Evolutionary conservation across 345 rosid species (phyloP).

Genomic region (Populus ilicifolia): DNA sequence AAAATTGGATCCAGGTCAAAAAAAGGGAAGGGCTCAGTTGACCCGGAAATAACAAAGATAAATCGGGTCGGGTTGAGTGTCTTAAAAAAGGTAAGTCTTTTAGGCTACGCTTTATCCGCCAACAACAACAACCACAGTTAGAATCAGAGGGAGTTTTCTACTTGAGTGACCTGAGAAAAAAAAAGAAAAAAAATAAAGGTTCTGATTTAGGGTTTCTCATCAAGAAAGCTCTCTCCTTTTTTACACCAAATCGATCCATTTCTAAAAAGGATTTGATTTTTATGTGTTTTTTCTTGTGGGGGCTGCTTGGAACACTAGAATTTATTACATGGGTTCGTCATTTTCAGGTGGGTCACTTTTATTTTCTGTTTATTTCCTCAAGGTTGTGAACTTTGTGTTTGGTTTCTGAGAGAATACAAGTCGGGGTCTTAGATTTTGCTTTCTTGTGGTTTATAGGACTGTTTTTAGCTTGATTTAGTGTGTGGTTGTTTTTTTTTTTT

Average conservation of each 20-base stretch:
- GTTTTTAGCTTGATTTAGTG: neutral
- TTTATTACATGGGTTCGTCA: constrained; percentile 35
- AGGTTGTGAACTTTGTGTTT: constrained; percentile 7
- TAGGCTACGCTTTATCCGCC: constrained; percentile 19
- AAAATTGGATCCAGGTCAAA: no score
- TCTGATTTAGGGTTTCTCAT: constrained; percentile 31
- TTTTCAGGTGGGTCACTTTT: constrained; percentile 39
- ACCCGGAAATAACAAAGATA: no score
- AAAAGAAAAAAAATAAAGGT: neutral
- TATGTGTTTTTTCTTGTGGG: neutral
- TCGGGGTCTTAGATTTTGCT: neutral
- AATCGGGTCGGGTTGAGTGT: constrained; percentile 19
- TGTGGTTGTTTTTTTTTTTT: neutral
- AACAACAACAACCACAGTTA: constrained; percentile 5
- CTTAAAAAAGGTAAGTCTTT: constrained; percentile 13
- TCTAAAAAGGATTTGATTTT: neutral
- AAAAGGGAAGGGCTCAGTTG: no score
- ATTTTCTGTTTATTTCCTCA: neutral
- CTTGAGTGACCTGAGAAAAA: constrained; percentile 14
- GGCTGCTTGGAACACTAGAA: neutral
- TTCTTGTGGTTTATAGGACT: neutral
- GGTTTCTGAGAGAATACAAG: constrained; percentile 10
- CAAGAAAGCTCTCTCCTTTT: neutral
- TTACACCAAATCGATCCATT: constrained; percentile 6
- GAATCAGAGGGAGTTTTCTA: constrained; percentile 10